These are phyloP conservation scores for Penicillium sp. DNA, from an alignment of 2,329 filamentous ascomycete species.

Conservation along the genomic window DNA sequence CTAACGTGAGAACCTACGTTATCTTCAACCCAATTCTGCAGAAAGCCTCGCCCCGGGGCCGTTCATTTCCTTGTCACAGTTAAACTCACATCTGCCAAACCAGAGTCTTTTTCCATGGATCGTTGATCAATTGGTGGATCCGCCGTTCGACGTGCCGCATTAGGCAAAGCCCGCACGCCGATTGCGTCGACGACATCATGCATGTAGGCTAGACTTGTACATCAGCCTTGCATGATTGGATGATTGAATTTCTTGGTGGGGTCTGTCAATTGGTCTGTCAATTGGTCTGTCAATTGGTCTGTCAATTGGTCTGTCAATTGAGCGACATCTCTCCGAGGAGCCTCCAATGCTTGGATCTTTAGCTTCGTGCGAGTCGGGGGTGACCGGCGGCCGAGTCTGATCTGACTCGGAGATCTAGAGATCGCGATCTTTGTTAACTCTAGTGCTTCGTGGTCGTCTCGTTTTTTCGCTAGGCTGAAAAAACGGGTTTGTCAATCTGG, in stretches of 20 bases:
- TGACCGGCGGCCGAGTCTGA: neutral
- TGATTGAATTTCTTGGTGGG: neutral
- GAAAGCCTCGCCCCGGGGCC: neutral
- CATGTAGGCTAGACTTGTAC: neutral
- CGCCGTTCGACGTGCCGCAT: neutral
- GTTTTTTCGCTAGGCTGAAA: no score
- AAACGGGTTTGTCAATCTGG: neutral
- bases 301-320: neutral
- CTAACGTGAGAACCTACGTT: neutral
- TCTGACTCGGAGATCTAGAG: neutral
- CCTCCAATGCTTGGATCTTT: neutral
- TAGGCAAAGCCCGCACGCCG: neutral
- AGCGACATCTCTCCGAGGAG: neutral
- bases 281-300: no score
- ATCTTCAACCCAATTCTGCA: neutral
- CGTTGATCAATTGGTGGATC: neutral
- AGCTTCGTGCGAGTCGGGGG: neutral
- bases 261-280: neutral
- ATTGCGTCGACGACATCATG: slow-evolving; percentile 1
- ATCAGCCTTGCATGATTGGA: neutral
- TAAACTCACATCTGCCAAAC: neutral
- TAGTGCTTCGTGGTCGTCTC: no score
- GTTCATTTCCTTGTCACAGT: neutral
- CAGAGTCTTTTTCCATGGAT: neutral
- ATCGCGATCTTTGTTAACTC: no score